phyloP scores from a whole-genome alignment of 768 basidiomycete genomes.

The Rhizopogon vulgaris region DNA sequence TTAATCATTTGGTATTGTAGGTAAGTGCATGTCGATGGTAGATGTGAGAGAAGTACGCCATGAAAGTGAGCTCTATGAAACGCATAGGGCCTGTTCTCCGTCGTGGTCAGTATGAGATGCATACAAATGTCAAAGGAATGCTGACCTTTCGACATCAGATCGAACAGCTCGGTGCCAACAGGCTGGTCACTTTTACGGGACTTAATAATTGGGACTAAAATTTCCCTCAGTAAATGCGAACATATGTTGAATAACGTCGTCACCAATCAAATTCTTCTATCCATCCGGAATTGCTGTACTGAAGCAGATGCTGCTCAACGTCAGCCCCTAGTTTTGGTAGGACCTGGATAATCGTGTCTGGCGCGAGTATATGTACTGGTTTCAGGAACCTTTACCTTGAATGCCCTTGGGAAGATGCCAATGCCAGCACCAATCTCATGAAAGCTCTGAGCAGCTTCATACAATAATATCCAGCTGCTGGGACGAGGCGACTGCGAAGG shows the following conservation, averaged over 20 bases:
- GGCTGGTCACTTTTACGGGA: conserved; percentile 59
- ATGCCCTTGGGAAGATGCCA: conserved; percentile 35
- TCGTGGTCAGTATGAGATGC: background rate
- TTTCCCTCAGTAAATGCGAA: background rate
- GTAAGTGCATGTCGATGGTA: conserved; percentile 41
- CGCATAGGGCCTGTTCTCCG: conserved; percentile 38
- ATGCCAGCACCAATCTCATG: conserved; percentile 60
- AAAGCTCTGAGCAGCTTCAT: conserved; percentile 44
- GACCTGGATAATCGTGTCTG: conserved; percentile 9
- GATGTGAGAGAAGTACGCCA: conserved; percentile 42
- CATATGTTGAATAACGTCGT: background rate
- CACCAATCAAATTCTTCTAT: conserved; percentile 19
- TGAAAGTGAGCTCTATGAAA: conserved; percentile 67
- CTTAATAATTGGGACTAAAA: conserved; percentile 42
- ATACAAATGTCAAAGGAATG: background rate
- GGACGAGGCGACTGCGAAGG: conserved; percentile 29
- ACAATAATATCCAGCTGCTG: conserved; percentile 47
- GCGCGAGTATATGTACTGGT: background rate
- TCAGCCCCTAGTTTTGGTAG: conserved; percentile 14
- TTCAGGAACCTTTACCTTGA: conserved; percentile 15
- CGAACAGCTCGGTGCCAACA: conserved; percentile 45
- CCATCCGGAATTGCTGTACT: conserved; percentile 12
- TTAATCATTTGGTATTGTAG: conserved; percentile 54
- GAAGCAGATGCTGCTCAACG: conserved; percentile 12
- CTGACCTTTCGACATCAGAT: conserved; percentile 52